These are phyloP conservation scores for Nothophaeocryptopus gaeumannii DNA, from an alignment of 2,329 filamentous ascomycete genomes.

Conservation along the genomic window DNA sequence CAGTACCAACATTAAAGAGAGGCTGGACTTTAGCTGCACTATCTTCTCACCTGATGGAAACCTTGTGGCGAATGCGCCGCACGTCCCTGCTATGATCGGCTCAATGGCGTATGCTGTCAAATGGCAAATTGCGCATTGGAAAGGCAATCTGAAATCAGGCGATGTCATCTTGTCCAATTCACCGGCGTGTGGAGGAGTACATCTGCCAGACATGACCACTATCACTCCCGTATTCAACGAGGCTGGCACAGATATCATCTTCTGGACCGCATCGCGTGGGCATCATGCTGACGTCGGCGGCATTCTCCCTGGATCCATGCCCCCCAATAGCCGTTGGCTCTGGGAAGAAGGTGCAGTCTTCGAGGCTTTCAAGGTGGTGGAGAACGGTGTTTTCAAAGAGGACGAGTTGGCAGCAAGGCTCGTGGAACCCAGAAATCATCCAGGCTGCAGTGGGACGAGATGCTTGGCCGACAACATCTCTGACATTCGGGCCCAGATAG, in stretches of 20 bases:
- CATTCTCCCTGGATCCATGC: conserved; percentile 42
- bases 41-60: conserved; percentile 42
- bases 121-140: conserved; percentile 38
- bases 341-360: conserved; percentile 48
- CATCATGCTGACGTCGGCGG: conserved; percentile 44
- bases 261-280: conserved; percentile 41
- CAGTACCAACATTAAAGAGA: conserved; percentile 49
- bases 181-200: conserved; percentile 41
- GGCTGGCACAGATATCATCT: conserved; percentile 32
- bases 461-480: conserved; percentile 36
- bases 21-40: conserved; percentile 45
- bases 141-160: conserved; percentile 35
- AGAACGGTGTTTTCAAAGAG: conserved; percentile 38
- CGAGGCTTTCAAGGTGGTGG: conserved; percentile 21
- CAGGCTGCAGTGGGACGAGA: conserved; percentile 33
- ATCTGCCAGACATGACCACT: conserved; percentile 44
- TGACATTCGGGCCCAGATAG: conserved; percentile 37
- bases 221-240: conserved; percentile 41
- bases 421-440: conserved; percentile 63
- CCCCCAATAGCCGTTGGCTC: conserved; percentile 41
- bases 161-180: conserved; percentile 44
- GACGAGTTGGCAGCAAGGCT: conserved; percentile 27
- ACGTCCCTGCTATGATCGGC: conserved; percentile 44
- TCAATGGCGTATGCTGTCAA: conserved; percentile 44
- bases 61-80: conserved; percentile 43